These are phyloP conservation scores for Dissophora globulifera DNA, from an alignment of 192 early-diverging fungal species.

Conservation along the genomic window DNA sequence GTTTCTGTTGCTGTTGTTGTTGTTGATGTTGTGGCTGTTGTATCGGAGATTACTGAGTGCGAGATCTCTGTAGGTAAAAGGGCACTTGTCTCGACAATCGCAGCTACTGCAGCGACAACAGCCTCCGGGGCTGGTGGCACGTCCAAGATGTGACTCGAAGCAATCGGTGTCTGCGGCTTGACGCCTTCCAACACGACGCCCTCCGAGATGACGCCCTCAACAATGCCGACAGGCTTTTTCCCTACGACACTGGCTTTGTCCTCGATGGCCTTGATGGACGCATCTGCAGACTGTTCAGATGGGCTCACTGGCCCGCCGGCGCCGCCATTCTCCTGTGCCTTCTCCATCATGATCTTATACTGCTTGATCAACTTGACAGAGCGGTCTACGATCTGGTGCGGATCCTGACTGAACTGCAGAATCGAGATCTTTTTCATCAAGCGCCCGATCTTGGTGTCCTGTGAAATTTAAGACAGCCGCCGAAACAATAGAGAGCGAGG, in stretches of 20 bases:
- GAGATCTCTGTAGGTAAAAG: conserved; percentile 6
- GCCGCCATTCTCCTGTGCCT: conserved; percentile 45
- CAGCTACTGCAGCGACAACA: conserved; percentile 30
- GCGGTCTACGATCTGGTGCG: conserved; percentile 45
- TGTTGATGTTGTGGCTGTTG: background rate
- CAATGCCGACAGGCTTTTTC: conserved; percentile 7
- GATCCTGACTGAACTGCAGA: conserved; percentile 48
- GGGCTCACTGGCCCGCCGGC: conserved; percentile 27
- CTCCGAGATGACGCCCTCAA: background rate
- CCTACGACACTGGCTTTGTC: background rate
- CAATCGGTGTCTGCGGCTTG: conserved; percentile 7
- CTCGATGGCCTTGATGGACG: conserved; percentile 1
- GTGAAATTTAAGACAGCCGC: too few species aligned
- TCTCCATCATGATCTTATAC: conserved; percentile 55
- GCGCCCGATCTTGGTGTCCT: conserved; percentile 59
- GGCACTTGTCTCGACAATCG: conserved; percentile 45
- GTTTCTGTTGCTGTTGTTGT: background rate
- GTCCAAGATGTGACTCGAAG: conserved; percentile 27
- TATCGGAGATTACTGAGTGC: background rate
- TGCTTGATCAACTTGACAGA: conserved; percentile 50
- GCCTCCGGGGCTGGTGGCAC: conserved; percentile 31
- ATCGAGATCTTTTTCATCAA: conserved; percentile 57
- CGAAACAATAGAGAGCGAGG: too few species aligned
- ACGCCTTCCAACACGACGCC: conserved; percentile 7
- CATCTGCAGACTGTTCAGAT: conserved; percentile 8